Evolutionary conservation across 768 basidiomycete genomes (phyloP), one percentile per base, ranked within the genome.

Genomic region (Trametes cingulata): DNA sequence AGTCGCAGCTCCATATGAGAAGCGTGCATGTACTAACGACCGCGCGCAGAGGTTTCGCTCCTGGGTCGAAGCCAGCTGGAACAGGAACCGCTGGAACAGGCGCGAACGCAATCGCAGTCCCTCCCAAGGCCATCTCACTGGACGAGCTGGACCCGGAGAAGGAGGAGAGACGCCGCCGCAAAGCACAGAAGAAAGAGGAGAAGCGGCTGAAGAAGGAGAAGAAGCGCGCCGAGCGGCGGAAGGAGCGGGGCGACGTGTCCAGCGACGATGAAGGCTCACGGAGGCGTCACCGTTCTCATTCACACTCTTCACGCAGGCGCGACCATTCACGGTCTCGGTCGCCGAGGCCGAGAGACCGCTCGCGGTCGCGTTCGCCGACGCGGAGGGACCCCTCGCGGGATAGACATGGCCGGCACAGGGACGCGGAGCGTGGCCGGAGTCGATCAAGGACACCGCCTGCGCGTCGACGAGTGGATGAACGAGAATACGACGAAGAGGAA

Each of bases 11-110:
- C 33, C n/a, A 2, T 35, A 20, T 10, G 13, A 29, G 40, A 35
- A 22, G 39, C 10, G 14, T 10, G 17, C 22, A 17, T 15, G 24
- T 33, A 33, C 56, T 52, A 36, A 41, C 49, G 58, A 14, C 41
- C 2, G 39, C 58, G 39, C 58, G 12, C 68, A 93, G 91, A 54
- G 92, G 92, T 4, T 93, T 90, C 71, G 87, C 84, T 42, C 83
- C 82, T 1, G 69, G 67, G 8, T 40, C 52, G 3, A 68, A 67
- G 37, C 53, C 68, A 0, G 43, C 52, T 7, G 62, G 67, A 2
- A 39, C 52, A 0, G 61, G 50, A 9, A 66, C 58, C 7, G 60
- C 67, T 2, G 67, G 65, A 9, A 71, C 72, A n/a, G 75, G 72
- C 19, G 68, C 71, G 9, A 72, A 72, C 50, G 67, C 73, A 0